These are phyloP conservation scores for Tetraselmis chui DNA, from an alignment of 139 green algal species.

Conservation along the genomic window DNA sequence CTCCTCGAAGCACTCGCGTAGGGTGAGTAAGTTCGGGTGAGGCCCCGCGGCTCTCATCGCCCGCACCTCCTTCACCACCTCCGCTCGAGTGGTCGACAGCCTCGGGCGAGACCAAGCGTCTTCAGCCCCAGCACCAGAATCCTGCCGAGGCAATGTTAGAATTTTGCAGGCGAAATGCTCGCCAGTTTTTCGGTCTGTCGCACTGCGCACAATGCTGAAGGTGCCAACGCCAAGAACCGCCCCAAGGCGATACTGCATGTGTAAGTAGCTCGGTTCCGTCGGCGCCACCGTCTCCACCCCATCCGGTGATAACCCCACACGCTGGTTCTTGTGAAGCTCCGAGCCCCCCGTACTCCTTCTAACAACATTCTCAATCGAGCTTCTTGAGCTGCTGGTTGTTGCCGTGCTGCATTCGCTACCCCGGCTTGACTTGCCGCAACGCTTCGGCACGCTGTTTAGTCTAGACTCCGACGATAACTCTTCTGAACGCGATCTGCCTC, in stretches of 20 bases:
- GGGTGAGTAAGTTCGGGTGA: neutral
- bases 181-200: neutral
- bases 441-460: too few species aligned
- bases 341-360: too few species aligned
- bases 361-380: too few species aligned
- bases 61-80: neutral
- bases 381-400: too few species aligned
- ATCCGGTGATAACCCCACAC: too few species aligned
- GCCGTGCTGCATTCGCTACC: too few species aligned
- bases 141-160: neutral
- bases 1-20: slow-evolving; percentile 12
- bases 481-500: too few species aligned
- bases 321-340: too few species aligned
- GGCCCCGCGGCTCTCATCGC: neutral
- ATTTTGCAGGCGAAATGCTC: neutral
- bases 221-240: neutral
- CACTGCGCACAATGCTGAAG: slow-evolving; percentile 1
- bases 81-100: neutral
- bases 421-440: too few species aligned
- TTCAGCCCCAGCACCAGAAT: neutral
- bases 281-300: too few species aligned
- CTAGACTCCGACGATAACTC: too few species aligned
- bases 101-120: neutral
- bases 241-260: neutral
- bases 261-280: neutral